Evolutionary conservation across 2,329 filamentous ascomycete genomes (phyloP).

Genomic region (Aspergillus tamarii): DNA sequence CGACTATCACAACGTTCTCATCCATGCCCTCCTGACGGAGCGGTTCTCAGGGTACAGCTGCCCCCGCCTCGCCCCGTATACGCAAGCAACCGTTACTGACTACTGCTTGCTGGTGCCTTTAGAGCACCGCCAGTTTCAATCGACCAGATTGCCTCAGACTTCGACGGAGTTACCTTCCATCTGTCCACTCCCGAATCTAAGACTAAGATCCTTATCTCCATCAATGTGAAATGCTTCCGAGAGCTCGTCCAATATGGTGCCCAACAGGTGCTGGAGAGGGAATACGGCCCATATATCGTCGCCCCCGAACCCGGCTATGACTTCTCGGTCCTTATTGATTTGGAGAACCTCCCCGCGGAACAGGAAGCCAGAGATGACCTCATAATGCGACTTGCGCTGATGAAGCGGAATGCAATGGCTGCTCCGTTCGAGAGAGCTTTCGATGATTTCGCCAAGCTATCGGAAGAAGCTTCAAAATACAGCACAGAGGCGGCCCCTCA

Average conservation of each 20-base stretch:
- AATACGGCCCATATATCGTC: conserved; percentile 92
- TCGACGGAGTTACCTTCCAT: conserved; percentile 98
- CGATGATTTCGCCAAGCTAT: conserved; percentile 82
- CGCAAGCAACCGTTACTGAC: conserved; percentile 37
- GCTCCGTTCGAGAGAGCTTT: conserved; percentile 98
- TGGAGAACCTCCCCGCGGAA: conserved; percentile 81
- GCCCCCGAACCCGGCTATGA: conserved; percentile 88
- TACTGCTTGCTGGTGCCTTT: conserved; percentile 28
- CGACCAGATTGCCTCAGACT: conserved; percentile 98
- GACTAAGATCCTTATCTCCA: conserved; percentile 90
- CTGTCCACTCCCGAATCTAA: conserved; percentile 95
- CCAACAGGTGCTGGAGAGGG: conserved; percentile 84
- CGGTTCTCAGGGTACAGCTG: conserved; percentile 77
- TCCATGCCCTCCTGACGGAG: conserved; percentile 94
- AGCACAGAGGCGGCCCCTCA: conserved; percentile 93
- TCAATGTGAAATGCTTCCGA: conserved; percentile 91
- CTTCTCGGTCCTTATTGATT: conserved; percentile 88
- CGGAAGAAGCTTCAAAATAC: conserved; percentile 87
- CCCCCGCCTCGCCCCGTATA: conserved; percentile 34
- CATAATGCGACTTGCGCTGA: conserved; percentile 80
- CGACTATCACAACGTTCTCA: conserved; percentile 98
- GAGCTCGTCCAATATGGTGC: conserved; percentile 94
- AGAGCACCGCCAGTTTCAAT: conserved; percentile 86
- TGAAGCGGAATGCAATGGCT: conserved; percentile 99
- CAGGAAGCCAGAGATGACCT: conserved; percentile 87